Base-by-base conservation (phyloP, 139 green algal genomes). In the Tetradesmus lagerheimii region DNA sequence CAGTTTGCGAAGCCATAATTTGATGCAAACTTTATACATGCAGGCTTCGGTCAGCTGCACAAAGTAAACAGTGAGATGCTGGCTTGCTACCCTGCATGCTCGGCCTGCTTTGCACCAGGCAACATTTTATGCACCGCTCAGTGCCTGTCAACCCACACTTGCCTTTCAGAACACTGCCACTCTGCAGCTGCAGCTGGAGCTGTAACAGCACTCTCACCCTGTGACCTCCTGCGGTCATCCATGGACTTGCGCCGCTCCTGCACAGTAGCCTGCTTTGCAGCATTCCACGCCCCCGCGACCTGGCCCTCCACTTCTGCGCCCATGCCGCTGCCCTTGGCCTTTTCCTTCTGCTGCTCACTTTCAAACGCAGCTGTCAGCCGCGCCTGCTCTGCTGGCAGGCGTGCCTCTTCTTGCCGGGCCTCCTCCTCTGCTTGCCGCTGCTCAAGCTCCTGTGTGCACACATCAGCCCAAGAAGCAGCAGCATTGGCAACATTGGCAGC, bases 341-440 rank as follows among this genome's bases (percentile, higher is more conserved):
- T 57, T 12, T 95, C 92, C 45, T 85, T 86, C 53, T 95, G 89
- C 39, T 91, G 79, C 89, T 95, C 90, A 29, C 71, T 89, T 23
- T 81, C 57, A 34, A 94, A 66, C 53, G 79, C 82, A 14, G 76
- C 75, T n/a, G 92, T 86, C 41, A 88, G 76, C 25, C 87, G 89
- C 37, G 93, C 90, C 80, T 92, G 89, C 43, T 94, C 88, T 0
- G 71, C 75, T 78, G 53, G 34, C 82, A 92, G 76, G 31, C 85
- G 86, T 50, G 92, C 90, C 38, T 92, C 75, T 15, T 95, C 92
- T 39, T 64, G 76, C 39, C 87, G 47, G 2, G 74, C 35, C 23
- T 89, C 82, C 25, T 85, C 86, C 23, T 57, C 86, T 34, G 38
- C 77, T 34, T 43, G 53, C 15, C 37, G 76, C 76, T 86, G 47